Evolutionary conservation across 2,329 filamentous ascomycete genomes (phyloP), one percentile per base, ranked within the genome.

Genomic region (Albophoma yamanashiensis): DNA sequence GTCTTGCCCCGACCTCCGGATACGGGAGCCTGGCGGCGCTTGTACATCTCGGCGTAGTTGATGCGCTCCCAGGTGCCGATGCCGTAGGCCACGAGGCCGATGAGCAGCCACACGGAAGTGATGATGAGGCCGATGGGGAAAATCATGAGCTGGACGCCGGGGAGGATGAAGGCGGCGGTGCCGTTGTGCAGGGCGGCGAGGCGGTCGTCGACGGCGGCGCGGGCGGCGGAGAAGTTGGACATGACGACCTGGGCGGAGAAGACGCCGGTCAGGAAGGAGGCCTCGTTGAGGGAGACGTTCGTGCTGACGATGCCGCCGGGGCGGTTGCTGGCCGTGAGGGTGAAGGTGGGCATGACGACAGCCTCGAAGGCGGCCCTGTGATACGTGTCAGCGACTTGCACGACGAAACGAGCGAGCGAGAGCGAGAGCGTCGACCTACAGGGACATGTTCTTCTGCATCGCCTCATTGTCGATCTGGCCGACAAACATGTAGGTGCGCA

Each of bases 41-140:
- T 75, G 73, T 86, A 89, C 65, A 82, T 78, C 56, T 88, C 84
- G 43, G 85, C 79, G 73, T 87, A 89, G 68, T 82, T 79, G 60
- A 88, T 84, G 59, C 88, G 80, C 69, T 87, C 81, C 61, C 83
- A 79, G 5, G 87, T 90, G 60, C 89, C 89, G 60, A 81, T 80
- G 3, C 81, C 87, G 62, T 88, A 82, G 27, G 80, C 82, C 0
- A 72, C 71, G 8, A 85, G 57, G 34, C 86, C 83, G 25, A 88
- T 62, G 0, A 80, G 63, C 2, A 84, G 71, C 87, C 89, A 92
- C 15, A 81, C 67, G 45, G 80, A 75, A 2, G 83, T 88, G 66
- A 92, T 79, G 64, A 89, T 75, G n/a, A 88, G 75, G 22, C 89
- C 89, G 38, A 87, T 76, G 9, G 89, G 88, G 72, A 89, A 86